A percentile compares a stretch with the other conserved stretches of the same genome.
phyloP scores from a whole-genome alignment of 768 basidiomycete species.

The Daedaleopsis nitida region DNA sequence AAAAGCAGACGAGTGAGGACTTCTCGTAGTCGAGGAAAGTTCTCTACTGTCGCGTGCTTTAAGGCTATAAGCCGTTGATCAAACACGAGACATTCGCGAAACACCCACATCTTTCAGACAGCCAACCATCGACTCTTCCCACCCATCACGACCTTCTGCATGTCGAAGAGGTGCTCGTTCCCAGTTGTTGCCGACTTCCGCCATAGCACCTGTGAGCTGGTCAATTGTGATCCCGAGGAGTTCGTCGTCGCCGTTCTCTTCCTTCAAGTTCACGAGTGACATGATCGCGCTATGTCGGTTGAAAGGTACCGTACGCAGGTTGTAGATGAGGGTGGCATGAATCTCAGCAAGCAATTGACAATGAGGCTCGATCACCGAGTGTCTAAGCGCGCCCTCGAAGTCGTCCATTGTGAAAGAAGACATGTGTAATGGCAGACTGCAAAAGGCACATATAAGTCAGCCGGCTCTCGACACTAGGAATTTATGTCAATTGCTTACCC shows the following conservation, averaged over 20 bases:
- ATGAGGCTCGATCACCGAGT: constrained; percentile 65
- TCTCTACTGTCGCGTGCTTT: constrained; percentile 74
- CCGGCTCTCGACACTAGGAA: not conserved
- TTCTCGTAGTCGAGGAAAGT: constrained; percentile 72
- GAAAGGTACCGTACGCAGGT: constrained; percentile 81
- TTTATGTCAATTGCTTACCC: constrained; percentile 56
- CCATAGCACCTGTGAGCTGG: constrained; percentile 66
- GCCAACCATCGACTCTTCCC: constrained; percentile 91
- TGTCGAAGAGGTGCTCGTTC: constrained; percentile 74
- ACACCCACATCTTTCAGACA: constrained; percentile 85
- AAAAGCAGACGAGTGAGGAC: constrained; percentile 76
- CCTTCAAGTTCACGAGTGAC: constrained; percentile 54
- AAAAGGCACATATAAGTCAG: not conserved
- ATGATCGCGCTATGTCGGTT: constrained; percentile 74
- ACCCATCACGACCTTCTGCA: constrained; percentile 76
- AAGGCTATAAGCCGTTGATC: not conserved
- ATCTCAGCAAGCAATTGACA: constrained; percentile 85
- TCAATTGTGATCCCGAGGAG: constrained; percentile 62
- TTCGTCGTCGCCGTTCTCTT: constrained; percentile 44
- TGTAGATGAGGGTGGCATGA: constrained; percentile 87
- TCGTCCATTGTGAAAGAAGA: constrained; percentile 93
- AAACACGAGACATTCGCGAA: not conserved
- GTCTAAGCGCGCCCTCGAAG: constrained; percentile 84
- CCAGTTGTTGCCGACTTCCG: constrained; percentile 86
- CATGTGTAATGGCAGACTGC: constrained; percentile 82